These are phyloP conservation scores for Paramecium primaurelia DNA, from an alignment of 73 alveolate genomes.

Conservation along the genomic window DNA sequence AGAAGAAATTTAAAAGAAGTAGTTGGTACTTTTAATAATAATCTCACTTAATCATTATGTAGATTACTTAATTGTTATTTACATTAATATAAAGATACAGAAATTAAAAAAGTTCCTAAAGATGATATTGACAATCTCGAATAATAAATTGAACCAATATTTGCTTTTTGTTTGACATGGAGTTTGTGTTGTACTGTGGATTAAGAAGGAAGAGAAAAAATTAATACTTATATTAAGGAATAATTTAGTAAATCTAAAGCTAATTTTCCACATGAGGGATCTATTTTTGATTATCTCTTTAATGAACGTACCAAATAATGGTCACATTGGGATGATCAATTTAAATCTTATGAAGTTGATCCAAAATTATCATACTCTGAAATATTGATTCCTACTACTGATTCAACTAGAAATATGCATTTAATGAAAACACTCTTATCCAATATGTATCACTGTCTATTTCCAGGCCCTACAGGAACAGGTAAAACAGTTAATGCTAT, in stretches of 20 bases:
- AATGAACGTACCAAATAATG: slow-evolving; percentile 69
- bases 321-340: slow-evolving; percentile 74
- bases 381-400: slow-evolving; percentile 97
- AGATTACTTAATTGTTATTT: slow-evolving; percentile 89
- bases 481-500: slow-evolving; percentile 92
- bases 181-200: slow-evolving; percentile 91
- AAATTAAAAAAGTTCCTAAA: slow-evolving; percentile 83
- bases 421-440: slow-evolving; percentile 83
- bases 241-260: background rate
- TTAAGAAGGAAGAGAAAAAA: slow-evolving; percentile 21
- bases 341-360: slow-evolving; percentile 64
- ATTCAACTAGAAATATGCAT: slow-evolving; percentile 94
- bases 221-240: slow-evolving; percentile 2
- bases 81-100: slow-evolving; percentile 81
- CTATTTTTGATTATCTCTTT: slow-evolving; percentile 65
- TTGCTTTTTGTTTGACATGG: slow-evolving; percentile 91
- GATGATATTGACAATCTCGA: slow-evolving; percentile 91
- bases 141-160: slow-evolving; percentile 80
- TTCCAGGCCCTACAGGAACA: slow-evolving; percentile 99
- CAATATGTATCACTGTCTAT: slow-evolving; percentile 88
- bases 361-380: slow-evolving; percentile 77
- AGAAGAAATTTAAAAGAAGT: slow-evolving; percentile 81
- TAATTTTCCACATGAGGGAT: slow-evolving; percentile 71
- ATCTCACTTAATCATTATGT: background rate
- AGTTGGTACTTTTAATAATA: slow-evolving; percentile 73